Evolutionary conservation across 2,329 filamentous ascomycete genomes (phyloP), one percentile per base, ranked within the genome.

Genomic region (Camptophora hylomeconis): DNA sequence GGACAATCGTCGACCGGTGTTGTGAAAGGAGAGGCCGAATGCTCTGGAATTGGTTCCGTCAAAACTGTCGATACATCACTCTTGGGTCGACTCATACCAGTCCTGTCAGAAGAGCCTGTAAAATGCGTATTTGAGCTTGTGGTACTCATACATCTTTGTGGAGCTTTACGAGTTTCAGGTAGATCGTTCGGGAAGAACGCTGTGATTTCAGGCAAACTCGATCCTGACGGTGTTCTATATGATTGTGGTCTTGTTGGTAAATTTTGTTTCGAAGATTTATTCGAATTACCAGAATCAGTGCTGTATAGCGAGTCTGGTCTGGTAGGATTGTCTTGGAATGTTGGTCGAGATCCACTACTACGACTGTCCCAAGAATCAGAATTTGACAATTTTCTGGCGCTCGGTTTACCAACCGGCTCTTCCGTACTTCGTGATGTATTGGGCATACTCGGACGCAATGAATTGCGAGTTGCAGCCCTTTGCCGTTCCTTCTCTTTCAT

Each of bases 401-500:
- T 19, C 6, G 23, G 8, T n/a, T 24, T 33, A 10, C 24, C 16
- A 12, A 7, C 8, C 19, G 7, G 22, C n/a, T 7, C 12, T n/a
- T n/a, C n/a, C n/a, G n/a, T n/a, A n/a, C n/a, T n/a, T n/a, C n/a
- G n/a, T n/a, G n/a, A n/a, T n/a, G n/a, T n/a, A n/a, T n/a, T n/a
- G n/a, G n/a, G n/a, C n/a, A n/a, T n/a, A n/a, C n/a, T n/a, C n/a
- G n/a, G n/a, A n/a, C n/a, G n/a, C n/a, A n/a, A n/a, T n/a, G n/a
- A n/a, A n/a, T n/a, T n/a, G n/a, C n/a, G 23, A 16, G 22, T 25
- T 17, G 8, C 35, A 28, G 19, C 35, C 39, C 14, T 37, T 33
- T 24, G 21, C 28, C 30, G 33, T 17, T 42, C 38, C 10, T 39
- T 33, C 15, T 45, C 42, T 31, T 39, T 49, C 9, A 45, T 38